phyloP scores from a whole-genome alignment of 148 eudicot genomes.

The Amaranthus palmeri region DNA sequence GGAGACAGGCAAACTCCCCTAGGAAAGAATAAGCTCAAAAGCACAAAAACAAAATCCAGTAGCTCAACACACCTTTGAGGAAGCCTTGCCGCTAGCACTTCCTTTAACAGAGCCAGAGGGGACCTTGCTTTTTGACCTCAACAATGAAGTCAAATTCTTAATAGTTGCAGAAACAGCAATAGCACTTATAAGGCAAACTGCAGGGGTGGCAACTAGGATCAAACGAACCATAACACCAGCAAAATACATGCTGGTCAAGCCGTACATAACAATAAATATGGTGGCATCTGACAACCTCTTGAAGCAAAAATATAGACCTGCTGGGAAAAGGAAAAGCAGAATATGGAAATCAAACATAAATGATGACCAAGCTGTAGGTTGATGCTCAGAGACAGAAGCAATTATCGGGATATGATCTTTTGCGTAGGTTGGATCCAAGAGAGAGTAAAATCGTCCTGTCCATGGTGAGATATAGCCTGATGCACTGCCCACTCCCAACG shows the following conservation, averaged over 20 bases:
- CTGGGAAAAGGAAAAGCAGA: conserved; percentile 87
- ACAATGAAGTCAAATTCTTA: conserved; percentile 72
- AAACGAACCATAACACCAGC: conserved; percentile 99
- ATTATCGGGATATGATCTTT: conserved; percentile 97
- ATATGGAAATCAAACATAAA: conserved; percentile 99
- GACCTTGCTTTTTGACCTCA: conserved; percentile 60
- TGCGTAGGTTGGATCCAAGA: conserved; percentile 95
- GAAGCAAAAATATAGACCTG: conserved; percentile 97
- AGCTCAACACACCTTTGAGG: conserved; percentile 62
- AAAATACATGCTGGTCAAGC: conserved; percentile 97
- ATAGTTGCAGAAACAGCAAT: conserved; percentile 94
- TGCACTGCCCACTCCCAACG: conserved; percentile 90
- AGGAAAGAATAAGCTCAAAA: not conserved
- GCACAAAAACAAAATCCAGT: not conserved
- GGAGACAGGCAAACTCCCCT: not conserved
- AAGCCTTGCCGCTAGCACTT: conserved; percentile 60
- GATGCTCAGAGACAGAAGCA: conserved; percentile 99
- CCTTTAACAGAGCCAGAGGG: conserved; percentile 59
- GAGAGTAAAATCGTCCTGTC: conserved; percentile 98
- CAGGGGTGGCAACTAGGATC: conserved; percentile 96
- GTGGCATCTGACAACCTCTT: conserved; percentile 94
- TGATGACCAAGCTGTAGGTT: conserved; percentile 99
- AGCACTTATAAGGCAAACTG: conserved; percentile 93
- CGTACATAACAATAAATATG: conserved; percentile 94
- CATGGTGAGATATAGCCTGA: conserved; percentile 97